Base-by-base conservation (phyloP, 2,329 filamentous ascomycete genomes). In the Claviceps pazoutovae region DNA sequence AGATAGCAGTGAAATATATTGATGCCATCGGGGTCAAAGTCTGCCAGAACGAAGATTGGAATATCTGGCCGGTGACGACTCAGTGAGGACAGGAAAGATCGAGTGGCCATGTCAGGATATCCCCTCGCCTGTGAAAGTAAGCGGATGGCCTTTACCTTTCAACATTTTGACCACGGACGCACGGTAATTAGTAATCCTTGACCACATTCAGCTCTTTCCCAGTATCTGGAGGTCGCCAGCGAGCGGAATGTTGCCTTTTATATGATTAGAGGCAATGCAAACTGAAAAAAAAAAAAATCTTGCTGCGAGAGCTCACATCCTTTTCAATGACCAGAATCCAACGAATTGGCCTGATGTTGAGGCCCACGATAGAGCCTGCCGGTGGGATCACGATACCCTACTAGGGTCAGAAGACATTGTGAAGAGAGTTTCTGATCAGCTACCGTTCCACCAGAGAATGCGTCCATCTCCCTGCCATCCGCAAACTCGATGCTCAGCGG, bases 251-350 rank as follows among this genome's bases (percentile, higher is more conserved):
- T 84, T n/a, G 86, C 86, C 84, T 87, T 5, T 3, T 11, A 13
- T 36, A 30, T 38, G n/a, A 16, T 39, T 16, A 38, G 42, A 9
- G 19, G 8, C 21, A 3, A 11, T 8, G 2, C 26, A 9, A 41
- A 7, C 16, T n/a, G 21, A 16, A 41, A 11, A 2, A 26, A 2
- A 17, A 30, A 19, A 19, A 41, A 21, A 41, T 17, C 21, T 3
- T 13, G 17, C 7, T 1, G 11, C 19, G 6, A 9, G 2, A 13
- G 52, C 64, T 53, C 57, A 80, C 84, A 71, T 93, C 87, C 66
- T 93, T 91, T 62, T 93, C 87, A 49, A 91, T 75, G 0, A 91
- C 76, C 0, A 91, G 67, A 44, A 90, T 69, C 84, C 83, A 89
- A 51, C 70, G 69, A 2, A 76, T 66, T 1, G 60, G 54, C 0